Evolutionary conservation across 2,329 filamentous ascomycete species (phyloP).

Genomic region (Aciculosporium take): DNA sequence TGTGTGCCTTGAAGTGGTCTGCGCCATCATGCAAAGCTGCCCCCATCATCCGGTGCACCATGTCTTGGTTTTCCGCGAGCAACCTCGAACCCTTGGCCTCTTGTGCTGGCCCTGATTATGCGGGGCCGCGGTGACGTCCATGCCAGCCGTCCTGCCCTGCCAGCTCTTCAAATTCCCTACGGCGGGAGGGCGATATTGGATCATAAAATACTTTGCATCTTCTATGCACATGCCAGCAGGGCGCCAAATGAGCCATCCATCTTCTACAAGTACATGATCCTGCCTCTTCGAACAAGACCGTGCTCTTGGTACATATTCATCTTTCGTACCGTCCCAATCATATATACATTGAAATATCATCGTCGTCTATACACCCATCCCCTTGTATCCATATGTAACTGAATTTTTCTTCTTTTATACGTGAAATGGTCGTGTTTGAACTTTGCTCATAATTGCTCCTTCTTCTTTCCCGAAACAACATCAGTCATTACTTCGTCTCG

Average conservation of each 20-base stretch:
- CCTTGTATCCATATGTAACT: background rate
- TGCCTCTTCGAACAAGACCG: background rate
- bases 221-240: background rate
- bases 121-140: too few relatives aligned
- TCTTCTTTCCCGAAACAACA: background rate
- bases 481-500: background rate
- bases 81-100: too few relatives aligned
- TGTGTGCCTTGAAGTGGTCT: too few relatives aligned
- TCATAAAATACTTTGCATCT: too few relatives aligned
- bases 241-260: background rate
- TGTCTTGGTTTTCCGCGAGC: too few relatives aligned
- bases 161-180: too few relatives aligned
- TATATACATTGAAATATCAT: background rate
- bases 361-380: background rate
- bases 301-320: background rate
- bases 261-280: background rate
- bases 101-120: background rate
- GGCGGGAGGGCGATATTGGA: too few relatives aligned
- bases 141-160: too few relatives aligned
- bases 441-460: background rate
- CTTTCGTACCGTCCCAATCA: background rate
- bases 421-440: slow-evolving; percentile 1
- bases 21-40: slow-evolving; percentile 1
- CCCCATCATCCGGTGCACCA: background rate
- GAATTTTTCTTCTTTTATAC: background rate